Percentiles rank a stretch among this genome's conserved stretches.
Conservation (phyloP, 129 eudicot species). For the Lactuca saligna region DNA sequence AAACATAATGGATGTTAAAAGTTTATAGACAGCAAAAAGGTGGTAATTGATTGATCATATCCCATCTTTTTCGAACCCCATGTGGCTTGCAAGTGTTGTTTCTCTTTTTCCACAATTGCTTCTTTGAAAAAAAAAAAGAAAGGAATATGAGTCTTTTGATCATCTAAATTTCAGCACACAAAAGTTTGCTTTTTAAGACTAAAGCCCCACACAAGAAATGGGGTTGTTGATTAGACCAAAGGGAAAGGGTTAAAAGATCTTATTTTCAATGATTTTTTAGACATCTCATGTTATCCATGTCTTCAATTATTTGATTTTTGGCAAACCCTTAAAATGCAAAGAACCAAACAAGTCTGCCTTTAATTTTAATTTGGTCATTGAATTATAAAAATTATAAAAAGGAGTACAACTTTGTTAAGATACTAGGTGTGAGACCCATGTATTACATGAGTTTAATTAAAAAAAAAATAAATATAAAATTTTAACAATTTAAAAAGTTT, state of each 20-base stretch:
- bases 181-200: slow-evolving; percentile 19
- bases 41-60: slow-evolving; percentile 8
- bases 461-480: too few relatives aligned
- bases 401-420: too few relatives aligned
- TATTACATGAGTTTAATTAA: too few relatives aligned
- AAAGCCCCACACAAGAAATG: slow-evolving; percentile 34
- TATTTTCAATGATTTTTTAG: slow-evolving; percentile 23
- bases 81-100: slow-evolving; percentile 27
- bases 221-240: slow-evolving; percentile 30
- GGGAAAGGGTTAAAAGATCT: neutral
- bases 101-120: slow-evolving; percentile 6
- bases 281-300: slow-evolving; percentile 31
- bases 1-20: slow-evolving; percentile 11
- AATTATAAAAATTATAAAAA: too few relatives aligned
- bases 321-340: neutral
- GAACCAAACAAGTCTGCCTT: too few relatives aligned
- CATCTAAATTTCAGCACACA: slow-evolving; percentile 36
- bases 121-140: too few relatives aligned
- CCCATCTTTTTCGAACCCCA: slow-evolving; percentile 13
- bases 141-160: slow-evolving; percentile 26
- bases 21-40: slow-evolving; percentile 26
- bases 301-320: slow-evolving; percentile 22
- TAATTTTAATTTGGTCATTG: too few relatives aligned
- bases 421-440: too few relatives aligned
- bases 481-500: too few relatives aligned